Evolutionary conservation across 805 yeast species (phyloP), one percentile per base, ranked within the genome.

Genomic region (Cyberlindnera euphorbiiphila): DNA sequence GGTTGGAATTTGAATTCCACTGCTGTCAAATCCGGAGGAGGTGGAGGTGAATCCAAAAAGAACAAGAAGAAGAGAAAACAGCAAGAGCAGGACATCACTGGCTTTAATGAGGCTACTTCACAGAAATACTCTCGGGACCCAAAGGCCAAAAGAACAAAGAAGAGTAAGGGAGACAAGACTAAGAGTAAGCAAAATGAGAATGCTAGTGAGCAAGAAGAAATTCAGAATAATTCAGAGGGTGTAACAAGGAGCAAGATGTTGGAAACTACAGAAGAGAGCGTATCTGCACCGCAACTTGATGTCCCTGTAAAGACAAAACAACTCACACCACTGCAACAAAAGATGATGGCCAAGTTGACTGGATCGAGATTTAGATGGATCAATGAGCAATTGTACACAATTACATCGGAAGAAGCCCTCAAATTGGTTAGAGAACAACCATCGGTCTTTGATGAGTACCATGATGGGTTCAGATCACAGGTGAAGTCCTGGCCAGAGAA

Each of bases 351-450:
- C 31, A 93, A 93, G 59, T 72, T 93, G 28, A 78, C 94, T 2
- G 99, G 99, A 0, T 87, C 98, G 1, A 69, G 98, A 50, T 93
- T 93, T 65, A 73, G 99, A 60, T 93, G 98, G 98, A 93, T 93
- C 57, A 93, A 93, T 59, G 98, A 93, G 62, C 95, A 91, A 57
- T 67, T 93, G n/a, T 93, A 93, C 57, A 93, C 98, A 1, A 81
- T 80, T 25, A 64, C 80, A 1, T 89, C 98, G 0, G 78, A 75
- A 6, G 76, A 76, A 16, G 98, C 98, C 0, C 65, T 86, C 19
- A 66, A 71, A 17, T 63, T 93, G 43, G 78, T 93, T 28, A 66
- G 74, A 39, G 76, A 81, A 12, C 95, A 89, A 51, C 98, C 99
- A 0, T 77, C 78, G 17, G 68, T 93, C 43, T 93, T 89, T 59